These are phyloP conservation scores for Chionographis japonica DNA, from an alignment of 106 monocot genomes.

Conservation along the genomic window DNA sequence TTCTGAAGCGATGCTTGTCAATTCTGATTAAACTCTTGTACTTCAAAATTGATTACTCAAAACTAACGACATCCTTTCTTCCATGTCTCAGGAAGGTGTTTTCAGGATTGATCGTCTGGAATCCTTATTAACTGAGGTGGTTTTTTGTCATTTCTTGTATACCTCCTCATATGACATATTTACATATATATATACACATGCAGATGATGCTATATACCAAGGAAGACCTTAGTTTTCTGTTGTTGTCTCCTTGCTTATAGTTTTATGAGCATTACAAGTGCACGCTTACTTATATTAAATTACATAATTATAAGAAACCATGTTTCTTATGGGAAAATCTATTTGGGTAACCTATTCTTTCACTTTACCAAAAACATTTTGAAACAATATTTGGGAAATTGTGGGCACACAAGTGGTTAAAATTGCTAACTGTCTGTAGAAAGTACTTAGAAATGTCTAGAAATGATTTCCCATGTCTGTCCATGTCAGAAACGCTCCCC, in stretches of 20 bases:
- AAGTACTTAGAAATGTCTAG: too few species aligned
- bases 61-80: conserved; percentile 10
- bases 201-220: too few species aligned
- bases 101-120: conserved; percentile 97
- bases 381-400: too few species aligned
- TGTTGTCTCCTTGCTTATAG: not conserved
- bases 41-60: not conserved
- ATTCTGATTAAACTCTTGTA: not conserved
- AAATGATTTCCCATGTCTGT: too few species aligned
- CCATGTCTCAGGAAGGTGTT: conserved; percentile 56
- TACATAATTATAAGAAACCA: not conserved
- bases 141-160: conserved; percentile 1
- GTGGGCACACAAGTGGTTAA: too few species aligned
- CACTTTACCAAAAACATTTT: too few species aligned
- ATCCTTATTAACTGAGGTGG: conserved; percentile 85
- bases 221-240: not conserved
- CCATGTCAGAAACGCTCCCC: too few species aligned
- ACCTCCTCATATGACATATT: too few species aligned
- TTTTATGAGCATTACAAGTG: not conserved
- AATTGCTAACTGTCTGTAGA: too few species aligned
- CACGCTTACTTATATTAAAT: not conserved
- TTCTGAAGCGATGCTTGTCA: not conserved
- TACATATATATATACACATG: too few species aligned
- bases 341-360: too few species aligned
- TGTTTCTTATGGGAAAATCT: too few species aligned